These are phyloP conservation scores for Termitomyces sp. DNA, from an alignment of 768 basidiomycete species.

Conservation along the genomic window DNA sequence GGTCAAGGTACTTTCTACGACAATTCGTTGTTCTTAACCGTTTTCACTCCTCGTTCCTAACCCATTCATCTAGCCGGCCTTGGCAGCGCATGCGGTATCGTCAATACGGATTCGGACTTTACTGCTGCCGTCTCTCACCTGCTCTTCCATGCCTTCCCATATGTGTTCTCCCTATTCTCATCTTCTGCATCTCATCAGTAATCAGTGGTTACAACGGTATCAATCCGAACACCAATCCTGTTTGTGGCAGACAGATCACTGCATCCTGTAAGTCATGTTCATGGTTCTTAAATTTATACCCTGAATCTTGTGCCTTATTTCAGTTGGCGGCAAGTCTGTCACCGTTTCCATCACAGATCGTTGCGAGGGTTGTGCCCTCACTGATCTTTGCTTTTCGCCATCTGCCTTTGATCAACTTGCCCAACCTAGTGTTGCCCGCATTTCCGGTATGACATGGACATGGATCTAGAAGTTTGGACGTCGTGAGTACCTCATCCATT, in stretches of 20 bases:
- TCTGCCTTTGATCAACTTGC: conserved; percentile 50
- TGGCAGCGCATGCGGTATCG: conserved; percentile 59
- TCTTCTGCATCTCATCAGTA: not conserved
- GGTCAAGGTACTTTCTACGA: conserved; percentile 58
- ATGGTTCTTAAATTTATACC: not conserved
- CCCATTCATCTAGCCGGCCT: conserved; percentile 39
- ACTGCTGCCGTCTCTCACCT: conserved; percentile 54
- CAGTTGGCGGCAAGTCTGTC: conserved; percentile 49
- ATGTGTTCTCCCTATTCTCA: conserved; percentile 19
- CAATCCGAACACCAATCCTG: conserved; percentile 73
- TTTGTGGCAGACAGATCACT: conserved; percentile 49
- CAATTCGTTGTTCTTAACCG: conserved; percentile 22
- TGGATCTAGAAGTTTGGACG: conserved; percentile 22
- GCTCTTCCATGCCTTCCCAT: conserved; percentile 60
- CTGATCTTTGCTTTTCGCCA: conserved; percentile 61
- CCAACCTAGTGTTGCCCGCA: conserved; percentile 37
- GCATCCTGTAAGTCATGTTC: conserved; percentile 40
- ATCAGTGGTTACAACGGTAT: conserved; percentile 45
- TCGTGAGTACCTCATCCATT: conserved; percentile 10
- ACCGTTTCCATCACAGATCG: conserved; percentile 53
- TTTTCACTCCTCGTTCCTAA: not conserved
- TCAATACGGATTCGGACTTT: conserved; percentile 41
- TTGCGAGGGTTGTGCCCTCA: conserved; percentile 47
- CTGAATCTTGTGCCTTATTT: not conserved
- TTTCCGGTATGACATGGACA: conserved; percentile 45